Base-by-base conservation (phyloP, 176 grass and related monocot species). In the Puya raimondii region DNA sequence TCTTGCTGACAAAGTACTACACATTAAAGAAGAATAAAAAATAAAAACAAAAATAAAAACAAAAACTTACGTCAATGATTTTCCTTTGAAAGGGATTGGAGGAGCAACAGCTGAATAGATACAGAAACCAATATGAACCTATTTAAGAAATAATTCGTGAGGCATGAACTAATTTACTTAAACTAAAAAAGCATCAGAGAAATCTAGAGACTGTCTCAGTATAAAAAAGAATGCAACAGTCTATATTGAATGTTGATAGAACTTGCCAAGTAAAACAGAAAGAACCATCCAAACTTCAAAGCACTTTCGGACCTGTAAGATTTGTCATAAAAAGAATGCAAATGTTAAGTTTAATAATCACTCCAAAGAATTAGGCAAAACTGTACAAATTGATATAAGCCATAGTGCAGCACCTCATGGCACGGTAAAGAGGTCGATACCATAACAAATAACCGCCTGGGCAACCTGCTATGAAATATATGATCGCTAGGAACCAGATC, bases 391-490 rank as follows among this genome's bases (percentile, higher is more conserved):
- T 12, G 48, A 5, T 65, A 27, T 10, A 23, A 16, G 20, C 22
- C 15, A 47, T 2, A 7, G 65, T 72, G 48, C 10, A 49, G 58
- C 74, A 89, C 85, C 85, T 91, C 88, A 88, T 87, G 47, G 85
- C 88, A 47, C 82, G 85, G 67, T 91, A 91, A 66, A 91, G 88
- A 59, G 88, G 85, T 26, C 76, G 72, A 59, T 91, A 91, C 88
- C 85, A 91, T 10, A 91, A 74, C 49, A 74, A 74, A 42, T 78
- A 91, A 48, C 85, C 85, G 74, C 88, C 81, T 13, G 88, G 88
- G 79, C 85, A 83, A 26, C 88, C 88, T 72, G 86, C 27, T 59
- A 91, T 77, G 11, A 91, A 91, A 73, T 91, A 91, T 77, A 91
- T 85, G 66, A 87, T 63, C 3, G 81, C 81, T 53, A 91, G 81